Evolutionary conservation across 768 basidiomycete genomes (phyloP), one percentile per base, ranked within the genome.

Genomic region (Pleurotus sapidus): DNA sequence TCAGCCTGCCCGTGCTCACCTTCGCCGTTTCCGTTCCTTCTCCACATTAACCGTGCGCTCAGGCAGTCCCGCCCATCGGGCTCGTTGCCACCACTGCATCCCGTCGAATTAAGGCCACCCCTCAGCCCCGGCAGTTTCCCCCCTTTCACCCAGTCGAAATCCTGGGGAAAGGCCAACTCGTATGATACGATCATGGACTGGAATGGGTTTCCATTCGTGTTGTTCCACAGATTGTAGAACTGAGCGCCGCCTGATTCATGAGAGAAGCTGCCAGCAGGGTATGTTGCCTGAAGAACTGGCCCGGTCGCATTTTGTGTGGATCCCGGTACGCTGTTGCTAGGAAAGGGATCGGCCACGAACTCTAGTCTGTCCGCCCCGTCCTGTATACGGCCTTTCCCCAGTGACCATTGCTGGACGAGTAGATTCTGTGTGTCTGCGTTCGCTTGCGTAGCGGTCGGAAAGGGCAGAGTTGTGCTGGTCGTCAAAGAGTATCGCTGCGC

Each of bases 81-180:
- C 57, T 83, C 68, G 46, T 77, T 77, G 2, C 91, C 91, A 23
- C 89, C 91, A 25, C 83, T 84, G 67, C 90, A 91, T 2, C 86
- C 87, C 14, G 75, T 73, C 3, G 80, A 72, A 49, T 82, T 78
- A 3, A 82, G 67, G 0, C 89, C 91, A 14, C 91, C 89, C 64
- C 89, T 75, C 38, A 91, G 64, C 4, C 91, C 90, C 9, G 90
- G 90, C 8, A 92, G 78, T 72, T 91, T 91, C 18, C 87, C 89
- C 23, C 87, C 82, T 64, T 86, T 84, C 25, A 88, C 86, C 80
- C 83, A 93, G 64, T 87, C 72, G 67, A 88, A 93, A 42, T 68
- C 72, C 0, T 69, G 47, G 58, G 85, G 83, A 65, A 93, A 90
- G 1, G 88, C 87, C 24, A 92, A 72, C 63, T 92, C 89, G 69